These are phyloP conservation scores for Centaurea solstitialis DNA, from an alignment of 129 eudicot species.

Conservation along the genomic window DNA sequence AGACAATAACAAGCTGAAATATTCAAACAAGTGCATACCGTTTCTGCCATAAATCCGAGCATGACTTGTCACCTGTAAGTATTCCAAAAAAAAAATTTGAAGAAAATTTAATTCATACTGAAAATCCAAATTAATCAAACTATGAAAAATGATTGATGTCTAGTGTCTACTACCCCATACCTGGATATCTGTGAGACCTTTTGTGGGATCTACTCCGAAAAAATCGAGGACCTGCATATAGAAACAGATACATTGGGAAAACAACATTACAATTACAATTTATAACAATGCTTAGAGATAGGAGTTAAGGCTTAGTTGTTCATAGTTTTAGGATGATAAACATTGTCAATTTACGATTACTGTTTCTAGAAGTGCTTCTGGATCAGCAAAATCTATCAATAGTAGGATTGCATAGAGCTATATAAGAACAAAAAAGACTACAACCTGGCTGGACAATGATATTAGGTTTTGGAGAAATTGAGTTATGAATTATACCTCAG, in stretches of 20 bases:
- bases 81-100: not conserved
- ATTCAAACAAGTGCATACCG: conserved; percentile 41
- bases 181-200: conserved; percentile 82
- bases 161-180: conserved; percentile 26
- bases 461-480: not conserved
- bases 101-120: not conserved
- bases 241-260: not conserved
- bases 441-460: not conserved
- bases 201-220: conserved; percentile 71
- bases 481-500: conserved; percentile 47
- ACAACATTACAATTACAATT: not conserved
- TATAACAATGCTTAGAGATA: not conserved
- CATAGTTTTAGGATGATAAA: not conserved
- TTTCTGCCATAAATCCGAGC: conserved; percentile 81
- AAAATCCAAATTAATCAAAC: not conserved
- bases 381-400: not conserved
- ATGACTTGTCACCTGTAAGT: conserved; percentile 67
- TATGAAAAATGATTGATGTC: not conserved
- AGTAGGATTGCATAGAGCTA: not conserved
- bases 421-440: not conserved
- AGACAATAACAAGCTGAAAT: not conserved
- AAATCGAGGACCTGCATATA: conserved; percentile 66
- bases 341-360: not conserved
- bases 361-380: not conserved
- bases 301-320: not conserved